A percentile compares a stretch with the other conserved stretches of the same genome.
These are phyloP conservation scores for Astragalus glycyphyllos DNA, from an alignment of 306 rosid genomes.

Conservation along the genomic window DNA sequence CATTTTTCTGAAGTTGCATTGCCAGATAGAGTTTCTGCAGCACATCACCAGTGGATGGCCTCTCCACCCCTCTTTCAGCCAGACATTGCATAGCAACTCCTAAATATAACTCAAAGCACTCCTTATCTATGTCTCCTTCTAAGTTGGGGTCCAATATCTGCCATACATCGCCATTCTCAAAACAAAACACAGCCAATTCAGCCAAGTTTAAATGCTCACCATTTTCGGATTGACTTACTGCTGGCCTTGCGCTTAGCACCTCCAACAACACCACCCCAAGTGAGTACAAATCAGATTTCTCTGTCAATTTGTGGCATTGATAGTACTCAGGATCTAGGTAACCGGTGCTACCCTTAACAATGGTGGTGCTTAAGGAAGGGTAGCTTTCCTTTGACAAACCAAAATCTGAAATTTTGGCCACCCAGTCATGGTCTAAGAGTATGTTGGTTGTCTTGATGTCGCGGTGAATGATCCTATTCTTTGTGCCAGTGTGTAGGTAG, in stretches of 20 bases:
- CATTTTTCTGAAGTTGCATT: slow-evolving; percentile 55
- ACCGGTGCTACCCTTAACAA: slow-evolving; percentile 50
- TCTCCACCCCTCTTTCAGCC: slow-evolving; percentile 48
- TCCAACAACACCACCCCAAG: slow-evolving; percentile 55
- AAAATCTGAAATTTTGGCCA: slow-evolving; percentile 53
- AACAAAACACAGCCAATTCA: slow-evolving; percentile 47
- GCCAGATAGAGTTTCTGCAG: slow-evolving; percentile 48
- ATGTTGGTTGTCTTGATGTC: slow-evolving; percentile 57
- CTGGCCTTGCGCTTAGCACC: slow-evolving; percentile 45
- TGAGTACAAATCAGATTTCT: slow-evolving; percentile 57
- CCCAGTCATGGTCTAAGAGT: slow-evolving; percentile 49
- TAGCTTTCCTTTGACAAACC: slow-evolving; percentile 51
- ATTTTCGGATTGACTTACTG: slow-evolving; percentile 35
- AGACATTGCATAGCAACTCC: slow-evolving; percentile 57
- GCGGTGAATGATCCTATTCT: slow-evolving; percentile 50
- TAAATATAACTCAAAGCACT: slow-evolving; percentile 49
- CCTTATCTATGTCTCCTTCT: slow-evolving; percentile 37
- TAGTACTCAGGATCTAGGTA: slow-evolving; percentile 53
- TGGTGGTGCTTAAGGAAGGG: slow-evolving; percentile 33
- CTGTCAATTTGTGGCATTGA: slow-evolving; percentile 38
- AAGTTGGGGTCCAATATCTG: slow-evolving; percentile 52
- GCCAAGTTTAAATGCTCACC: slow-evolving; percentile 46
- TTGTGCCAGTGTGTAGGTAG: slow-evolving; percentile 51
- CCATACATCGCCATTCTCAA: slow-evolving; percentile 33
- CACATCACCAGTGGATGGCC: slow-evolving; percentile 62